Evolutionary conservation across 805 yeast species (phyloP).

Genomic region (Metschnikowia sp.): DNA sequence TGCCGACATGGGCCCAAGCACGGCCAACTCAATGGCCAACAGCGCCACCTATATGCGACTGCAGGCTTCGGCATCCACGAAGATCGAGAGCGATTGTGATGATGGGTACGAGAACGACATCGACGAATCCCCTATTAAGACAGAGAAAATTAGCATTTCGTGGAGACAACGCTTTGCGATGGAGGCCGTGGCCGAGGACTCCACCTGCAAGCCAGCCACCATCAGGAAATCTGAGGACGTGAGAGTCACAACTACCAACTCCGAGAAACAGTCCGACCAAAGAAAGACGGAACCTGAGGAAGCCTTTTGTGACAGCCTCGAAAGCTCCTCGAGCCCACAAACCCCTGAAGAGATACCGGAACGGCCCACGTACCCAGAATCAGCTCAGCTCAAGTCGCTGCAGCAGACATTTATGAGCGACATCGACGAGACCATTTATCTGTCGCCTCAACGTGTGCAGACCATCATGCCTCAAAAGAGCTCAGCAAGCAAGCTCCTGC

Average conservation of each 20-base stretch:
- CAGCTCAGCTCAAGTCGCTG: conserved; percentile 12
- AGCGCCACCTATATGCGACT: conserved; percentile 6
- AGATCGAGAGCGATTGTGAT: conserved; percentile 15
- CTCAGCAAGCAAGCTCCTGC: conserved; percentile 11
- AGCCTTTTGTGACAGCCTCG: conserved; percentile 1
- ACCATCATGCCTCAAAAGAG: not conserved
- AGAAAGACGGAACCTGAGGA: not conserved
- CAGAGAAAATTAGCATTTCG: conserved; percentile 3
- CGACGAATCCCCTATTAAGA: conserved; percentile 41
- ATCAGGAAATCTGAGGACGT: no score
- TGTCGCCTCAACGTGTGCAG: not conserved
- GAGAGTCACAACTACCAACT: no score
- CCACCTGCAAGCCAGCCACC: no score
- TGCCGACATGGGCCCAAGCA: conserved; percentile 5
- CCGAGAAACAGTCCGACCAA: no score
- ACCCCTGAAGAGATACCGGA: conserved; percentile 5
- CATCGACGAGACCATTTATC: conserved; percentile 9
- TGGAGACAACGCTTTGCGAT: conserved; percentile 16
- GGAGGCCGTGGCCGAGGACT: not conserved
- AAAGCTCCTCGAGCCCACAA: conserved; percentile 7
- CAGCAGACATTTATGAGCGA: conserved; percentile 15
- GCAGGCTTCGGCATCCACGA: conserved; percentile 10
- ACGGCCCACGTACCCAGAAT: not conserved
- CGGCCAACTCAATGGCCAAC: conserved; percentile 8
- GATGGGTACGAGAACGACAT: conserved; percentile 35